Conservation (phyloP, 805 yeast species). For the Candida taoyuanica region DNA sequence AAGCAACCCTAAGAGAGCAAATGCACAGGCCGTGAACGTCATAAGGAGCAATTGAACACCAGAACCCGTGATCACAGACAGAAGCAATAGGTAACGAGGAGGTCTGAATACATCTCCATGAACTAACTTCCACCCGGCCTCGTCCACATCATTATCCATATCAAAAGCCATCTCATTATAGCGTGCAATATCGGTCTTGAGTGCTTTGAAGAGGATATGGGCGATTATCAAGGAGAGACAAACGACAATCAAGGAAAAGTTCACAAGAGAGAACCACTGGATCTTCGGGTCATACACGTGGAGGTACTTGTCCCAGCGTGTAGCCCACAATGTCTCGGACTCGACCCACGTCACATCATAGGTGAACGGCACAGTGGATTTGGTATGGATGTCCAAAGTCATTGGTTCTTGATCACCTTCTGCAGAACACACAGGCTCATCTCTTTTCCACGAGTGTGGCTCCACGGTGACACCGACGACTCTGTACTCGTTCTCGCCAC, state of each 20-base stretch:
- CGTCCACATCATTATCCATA: conserved; percentile 83
- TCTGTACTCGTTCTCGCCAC: conserved; percentile 63
- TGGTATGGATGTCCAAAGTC: conserved; percentile 42
- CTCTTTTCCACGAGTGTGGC: conserved; percentile 54
- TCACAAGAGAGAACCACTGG: conserved; percentile 92
- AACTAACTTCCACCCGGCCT: conserved; percentile 94
- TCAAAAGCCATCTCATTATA: conserved; percentile 88
- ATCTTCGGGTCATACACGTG: conserved; percentile 89
- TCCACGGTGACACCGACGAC: conserved; percentile 86
- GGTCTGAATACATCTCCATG: conserved; percentile 94
- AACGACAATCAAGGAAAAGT: conserved; percentile 77
- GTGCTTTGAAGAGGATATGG: conserved; percentile 71
- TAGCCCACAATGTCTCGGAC: conserved; percentile 86
- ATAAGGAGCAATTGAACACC: conserved; percentile 83
- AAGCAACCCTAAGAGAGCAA: conserved; percentile 84
- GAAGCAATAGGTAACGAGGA: conserved; percentile 63
- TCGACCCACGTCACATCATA: conserved; percentile 73
- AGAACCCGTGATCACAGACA: conserved; percentile 81
- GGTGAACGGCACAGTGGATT: conserved; percentile 66
- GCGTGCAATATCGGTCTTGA: conserved; percentile 78
- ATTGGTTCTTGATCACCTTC: conserved; percentile 38
- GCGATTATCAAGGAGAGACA: conserved; percentile 73
- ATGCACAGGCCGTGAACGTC: conserved; percentile 64
- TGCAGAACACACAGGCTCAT: conserved; percentile 33
- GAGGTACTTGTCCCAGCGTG: conserved; percentile 96